Base-by-base conservation (phyloP, 228 moss, liverwort and hornwort genomes). In the Sphagnum magellanicum region DNA sequence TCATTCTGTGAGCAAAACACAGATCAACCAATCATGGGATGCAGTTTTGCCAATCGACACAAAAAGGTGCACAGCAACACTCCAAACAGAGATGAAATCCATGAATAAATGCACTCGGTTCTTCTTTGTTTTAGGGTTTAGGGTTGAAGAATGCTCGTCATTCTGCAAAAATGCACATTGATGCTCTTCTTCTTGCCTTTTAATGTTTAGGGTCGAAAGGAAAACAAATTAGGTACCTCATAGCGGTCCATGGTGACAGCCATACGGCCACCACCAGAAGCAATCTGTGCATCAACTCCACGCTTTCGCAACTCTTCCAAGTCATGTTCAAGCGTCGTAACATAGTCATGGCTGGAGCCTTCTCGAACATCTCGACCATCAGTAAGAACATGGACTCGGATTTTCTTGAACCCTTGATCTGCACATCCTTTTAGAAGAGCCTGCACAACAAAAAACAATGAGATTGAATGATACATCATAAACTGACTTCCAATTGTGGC, bases 241-340 rank as follows among this genome's bases (percentile, higher is more conserved):
- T 93, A 93, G 63, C 93, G 93, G 74, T 93, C 93, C 93, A 93
- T 93, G 48, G 90, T 93, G 60, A 93, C 90, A 65, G 73, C 81
- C 93, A 93, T 93, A 12, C 90, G 88, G 62, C 93, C 93, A 73
- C 93, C 93, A 59, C 90, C 90, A 4, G 93, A 93, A 51, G 93
- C 93, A 74, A 93, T 87, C 75, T 66, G 74, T 17, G 93, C 90
- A 82, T 93, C 93, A 71, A 86, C 82, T 59, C 90, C 90, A 68
- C 60, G 81, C 59, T 76, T 78, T 48, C 89, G 73, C 73, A 93
- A 72, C 57, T 81, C 83, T 68, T 74, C 50, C 72, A 93, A 75
- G 15, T 87, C 83, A 67, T 81, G 83, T 76, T 90, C 93, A 69
- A 93, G 76, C 81, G 82, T 76, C 73, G 73, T 77, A 14, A 89